A percentile compares a stretch with the other conserved stretches of the same genome.
Evolutionary conservation across 148 eudicot genomes (phyloP).

Genomic region (Gaultheria prostrata): DNA sequence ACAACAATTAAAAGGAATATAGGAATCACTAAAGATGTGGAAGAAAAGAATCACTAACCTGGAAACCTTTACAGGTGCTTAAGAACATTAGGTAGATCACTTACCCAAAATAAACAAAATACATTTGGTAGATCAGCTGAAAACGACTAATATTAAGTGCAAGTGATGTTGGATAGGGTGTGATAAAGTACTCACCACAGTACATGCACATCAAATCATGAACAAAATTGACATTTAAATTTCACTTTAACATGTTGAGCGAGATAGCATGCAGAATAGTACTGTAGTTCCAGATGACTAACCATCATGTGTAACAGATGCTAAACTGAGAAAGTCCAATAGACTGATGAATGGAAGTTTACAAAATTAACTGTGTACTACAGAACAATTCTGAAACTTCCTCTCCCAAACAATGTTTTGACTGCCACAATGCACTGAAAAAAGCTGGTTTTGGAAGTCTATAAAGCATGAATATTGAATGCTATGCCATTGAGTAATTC

Average conservation of each 20-base stretch:
- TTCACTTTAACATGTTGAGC: neutral
- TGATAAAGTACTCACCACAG: neutral
- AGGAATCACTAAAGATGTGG: neutral
- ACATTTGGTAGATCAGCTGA: neutral
- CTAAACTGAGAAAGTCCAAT: constrained; percentile 1
- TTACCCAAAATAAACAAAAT: no score
- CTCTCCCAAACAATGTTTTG: neutral
- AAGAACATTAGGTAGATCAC: neutral
- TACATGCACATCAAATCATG: neutral
- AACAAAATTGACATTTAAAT: neutral
- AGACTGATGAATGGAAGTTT: neutral
- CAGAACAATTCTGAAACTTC: neutral
- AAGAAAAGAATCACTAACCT: neutral
- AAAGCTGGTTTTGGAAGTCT: neutral
- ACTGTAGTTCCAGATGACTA: neutral
- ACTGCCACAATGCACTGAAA: neutral
- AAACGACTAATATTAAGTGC: neutral
- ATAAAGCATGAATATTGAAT: neutral
- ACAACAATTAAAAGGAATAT: neutral
- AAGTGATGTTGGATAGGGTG: neutral
- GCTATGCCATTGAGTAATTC: neutral
- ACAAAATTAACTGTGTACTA: neutral
- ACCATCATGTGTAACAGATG: neutral
- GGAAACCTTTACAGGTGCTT: neutral
- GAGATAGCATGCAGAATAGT: neutral